Evolutionary conservation across 2,329 filamentous ascomycete genomes (phyloP), one percentile per base, ranked within the genome.

Genomic region (Arthroderma sp.): DNA sequence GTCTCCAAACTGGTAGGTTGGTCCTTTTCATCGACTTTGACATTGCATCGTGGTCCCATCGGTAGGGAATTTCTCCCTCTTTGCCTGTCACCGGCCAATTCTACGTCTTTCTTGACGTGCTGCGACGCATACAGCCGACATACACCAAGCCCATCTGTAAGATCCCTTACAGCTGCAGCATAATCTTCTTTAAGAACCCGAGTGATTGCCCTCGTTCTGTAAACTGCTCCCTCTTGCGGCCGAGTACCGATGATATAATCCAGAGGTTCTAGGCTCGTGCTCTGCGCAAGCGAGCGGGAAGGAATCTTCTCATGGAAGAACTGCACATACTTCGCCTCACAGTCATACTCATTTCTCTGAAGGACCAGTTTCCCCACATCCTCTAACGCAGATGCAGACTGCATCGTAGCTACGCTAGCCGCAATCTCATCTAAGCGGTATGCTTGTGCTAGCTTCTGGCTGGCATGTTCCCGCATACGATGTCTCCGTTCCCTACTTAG

Each of bases 271-370:
- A 88, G 62, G 49, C 76, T 80, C 6, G 83, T 88, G 53, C 74
- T 80, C 55, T 85, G 77, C 32, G 79, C 81, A 59, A 91, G 68
- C 58, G 82, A 78, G 36, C 81, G 69, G 36, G 78, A 83, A 1
- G 84, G 82, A 28, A 91, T 88, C 73, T 89, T 91, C 64, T 93
- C 84, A 63, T 89, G 84, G 61, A 93, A 93, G 65, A 89, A 91
- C 59, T 91, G 83, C n/a, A 91, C 85, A 58, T 91, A 91, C 61
- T 81, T 83, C 29, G 84, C 85, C 56, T 91, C 83, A 37, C 71
- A 63, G 56, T 87, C 79, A 42, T 71, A 60, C n/a, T 77, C 70
- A 48, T 76, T 80, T 49, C 83, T 72, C 59, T 83, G 78, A 49
- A 91, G 64, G 30, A 93, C 85, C 49, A 82, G 68, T 4, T 74